Evolutionary conservation across 2,329 filamentous ascomycete species (phyloP), one percentile per base, ranked within the genome.

Genomic region (Thelonectria rubi): DNA sequence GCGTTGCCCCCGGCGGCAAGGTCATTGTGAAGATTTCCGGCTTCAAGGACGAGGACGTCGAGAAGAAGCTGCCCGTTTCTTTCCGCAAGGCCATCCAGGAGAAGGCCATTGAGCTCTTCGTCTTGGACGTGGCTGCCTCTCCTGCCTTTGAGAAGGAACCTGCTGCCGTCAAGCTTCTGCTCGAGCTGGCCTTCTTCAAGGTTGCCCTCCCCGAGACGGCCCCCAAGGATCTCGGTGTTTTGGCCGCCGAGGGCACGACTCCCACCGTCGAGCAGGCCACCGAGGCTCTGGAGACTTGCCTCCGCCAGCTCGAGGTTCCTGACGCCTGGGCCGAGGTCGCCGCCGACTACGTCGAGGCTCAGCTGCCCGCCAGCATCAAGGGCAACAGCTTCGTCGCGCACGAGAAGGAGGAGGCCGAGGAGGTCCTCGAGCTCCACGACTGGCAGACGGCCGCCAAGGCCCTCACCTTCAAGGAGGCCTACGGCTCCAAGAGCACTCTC

Each of bases 381-480:
- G 78, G 86, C 67, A 97, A 91, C 81, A 95, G 92, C 82, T 98
- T 99, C 74, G 86, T 86, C 53, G 78, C 88, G 2, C 96, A 93
- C 74, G 85, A 92, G 68, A 96, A 94, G 79, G 81, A 85, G 43
- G 92, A 96, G 72, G 69, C 78, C 0, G 93, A 96, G 76, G 83
- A 89, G 21, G 84, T 85, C 3, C 78, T 89, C 3, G 73, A 78
- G 67, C 85, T 97, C 62, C 86, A 86, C 70, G 86, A 90, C 76
- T 97, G 94, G 92, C 86, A 94, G 78, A 84, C 89, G 48, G 92
- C 89, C 52, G 95, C 94, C 63, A 95, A 96, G 82, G 91, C 90
- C 49, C 84, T 99, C 60, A 87, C 87, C 5, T 99, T 99, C 86
- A 97, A 96, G 83, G 95, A 99, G 79, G 94, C 93, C 1, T 98